Conservation (phyloP, 805 yeast genomes). For the Starmera quercuum region DNA sequence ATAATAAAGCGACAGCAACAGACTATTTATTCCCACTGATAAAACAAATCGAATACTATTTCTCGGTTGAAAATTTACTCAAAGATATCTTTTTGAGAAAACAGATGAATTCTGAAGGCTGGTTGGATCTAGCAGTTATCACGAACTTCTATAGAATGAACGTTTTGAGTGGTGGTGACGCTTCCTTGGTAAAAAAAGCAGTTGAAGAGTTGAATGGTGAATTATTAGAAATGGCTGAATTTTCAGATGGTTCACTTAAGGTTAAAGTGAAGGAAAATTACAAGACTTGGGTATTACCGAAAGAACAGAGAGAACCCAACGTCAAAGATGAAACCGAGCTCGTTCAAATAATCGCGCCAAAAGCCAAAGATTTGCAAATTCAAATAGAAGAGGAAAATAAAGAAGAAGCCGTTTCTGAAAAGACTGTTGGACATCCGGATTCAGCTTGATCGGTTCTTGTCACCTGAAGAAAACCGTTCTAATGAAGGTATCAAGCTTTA, state of each 20-base stretch:
- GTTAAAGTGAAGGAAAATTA: constrained; percentile 54
- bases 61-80: constrained; percentile 77
- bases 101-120: constrained; percentile 74
- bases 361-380: not conserved
- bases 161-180: constrained; percentile 51
- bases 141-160: constrained; percentile 72
- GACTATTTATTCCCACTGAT: constrained; percentile 16
- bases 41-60: constrained; percentile 83
- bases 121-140: constrained; percentile 54
- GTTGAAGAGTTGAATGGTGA: constrained; percentile 34
- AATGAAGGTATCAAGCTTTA: too few species aligned
- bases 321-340: constrained; percentile 36
- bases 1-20: constrained; percentile 3
- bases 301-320: constrained; percentile 35
- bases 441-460: too few species aligned
- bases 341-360: constrained; percentile 4
- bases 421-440: too few species aligned
- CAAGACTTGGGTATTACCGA: constrained; percentile 63
- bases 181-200: constrained; percentile 45
- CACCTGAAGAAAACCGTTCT: too few species aligned
- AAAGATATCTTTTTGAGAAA: constrained; percentile 79
- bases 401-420: not conserved
- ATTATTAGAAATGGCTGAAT: constrained; percentile 30
- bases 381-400: not conserved
- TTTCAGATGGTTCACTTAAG: constrained; percentile 38